phyloP scores from a whole-genome alignment of 2,329 filamentous ascomycete species.

The Plenodomus biglobosus region DNA sequence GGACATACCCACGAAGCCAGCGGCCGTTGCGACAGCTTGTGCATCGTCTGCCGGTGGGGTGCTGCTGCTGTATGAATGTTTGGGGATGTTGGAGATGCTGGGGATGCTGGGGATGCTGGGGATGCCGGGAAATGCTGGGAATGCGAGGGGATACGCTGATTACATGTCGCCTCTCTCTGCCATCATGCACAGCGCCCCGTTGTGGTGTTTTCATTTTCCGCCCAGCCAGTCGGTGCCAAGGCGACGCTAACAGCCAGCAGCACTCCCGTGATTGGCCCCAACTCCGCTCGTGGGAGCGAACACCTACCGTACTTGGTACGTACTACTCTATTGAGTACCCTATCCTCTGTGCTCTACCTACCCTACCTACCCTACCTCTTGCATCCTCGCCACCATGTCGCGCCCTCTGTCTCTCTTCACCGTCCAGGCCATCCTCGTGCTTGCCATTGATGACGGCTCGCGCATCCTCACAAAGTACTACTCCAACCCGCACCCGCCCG shows the following conservation, averaged over 20 bases:
- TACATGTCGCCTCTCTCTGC: too few species aligned
- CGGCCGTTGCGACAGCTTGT: constrained; percentile 24
- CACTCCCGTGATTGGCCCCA: constrained; percentile 30
- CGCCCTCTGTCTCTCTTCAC: constrained; percentile 58
- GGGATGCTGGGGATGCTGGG: too few species aligned
- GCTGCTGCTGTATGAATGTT: constrained; percentile 8
- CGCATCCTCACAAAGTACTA: constrained; percentile 96
- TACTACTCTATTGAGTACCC: too few species aligned
- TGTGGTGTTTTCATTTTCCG: too few species aligned
- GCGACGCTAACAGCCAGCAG: constrained; percentile 8
- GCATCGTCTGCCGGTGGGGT: constrained; percentile 16
- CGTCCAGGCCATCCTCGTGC: constrained; percentile 55
- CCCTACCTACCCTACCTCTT: not conserved
- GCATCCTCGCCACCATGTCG: constrained; percentile 44
- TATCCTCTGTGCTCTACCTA: too few species aligned
- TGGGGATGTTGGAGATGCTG: too few species aligned
- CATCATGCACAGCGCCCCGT: too few species aligned
- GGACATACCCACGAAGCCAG: constrained; percentile 39
- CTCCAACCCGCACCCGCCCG: constrained; percentile 66
- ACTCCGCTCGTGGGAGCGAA: constrained; percentile 31
- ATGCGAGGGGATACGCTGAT: too few species aligned
- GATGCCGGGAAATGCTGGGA: too few species aligned
- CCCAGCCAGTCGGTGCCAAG: too few species aligned
- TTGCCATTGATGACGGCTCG: constrained; percentile 78
- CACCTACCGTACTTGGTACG: constrained; percentile 38